Evolutionary conservation across 768 basidiomycete genomes (phyloP), one percentile per base, ranked within the genome.

Genomic region (Boletus sp.): DNA sequence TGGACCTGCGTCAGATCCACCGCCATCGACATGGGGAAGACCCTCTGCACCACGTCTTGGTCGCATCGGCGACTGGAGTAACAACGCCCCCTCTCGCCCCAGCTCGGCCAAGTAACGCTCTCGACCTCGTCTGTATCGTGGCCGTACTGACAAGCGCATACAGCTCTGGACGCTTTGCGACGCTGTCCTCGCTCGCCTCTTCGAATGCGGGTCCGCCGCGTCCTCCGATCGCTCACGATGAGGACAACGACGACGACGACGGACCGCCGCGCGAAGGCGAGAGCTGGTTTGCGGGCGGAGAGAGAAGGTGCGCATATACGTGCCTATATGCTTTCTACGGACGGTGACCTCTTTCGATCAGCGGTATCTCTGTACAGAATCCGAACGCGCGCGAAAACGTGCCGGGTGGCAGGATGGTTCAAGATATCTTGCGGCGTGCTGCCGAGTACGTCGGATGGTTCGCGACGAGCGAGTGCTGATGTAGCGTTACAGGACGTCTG

Each of bases 201-300:
- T 55, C 69, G 17, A 61, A 55, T 24, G 15, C 59, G 36, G 64
- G 60, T 0, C 63, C 57, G 2, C 53, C 67, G 3, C 54, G 59
- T 7, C 30, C 57, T 0, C 62, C 66, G 47, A 60, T 60, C 33
- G 41, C 63, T n/a, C 64, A 53, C 41, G 66, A 63, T 61, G 71
- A 64, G 7, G 73, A 75, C 11, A 80, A 81, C 14, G 83, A 83
- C 30, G 84, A 84, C 1, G 80, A 78, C 11, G 77, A 77, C 4
- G 78, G 79, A 1, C 47, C 55, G 6, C 59, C 56, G 1, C 45
- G 46, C 36, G 79, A 80, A 17, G 75, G 78, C 2, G 84, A 91
- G 64, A 86, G 79, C 62, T 91, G 87, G 81, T 98, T 92, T 72
- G 88, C 96, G 4, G 96, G 96, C n/a, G 96, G 96, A 0, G 96